phyloP scores from a whole-genome alignment of 2,329 filamentous ascomycete species.

The Diaporthe velutina region DNA sequence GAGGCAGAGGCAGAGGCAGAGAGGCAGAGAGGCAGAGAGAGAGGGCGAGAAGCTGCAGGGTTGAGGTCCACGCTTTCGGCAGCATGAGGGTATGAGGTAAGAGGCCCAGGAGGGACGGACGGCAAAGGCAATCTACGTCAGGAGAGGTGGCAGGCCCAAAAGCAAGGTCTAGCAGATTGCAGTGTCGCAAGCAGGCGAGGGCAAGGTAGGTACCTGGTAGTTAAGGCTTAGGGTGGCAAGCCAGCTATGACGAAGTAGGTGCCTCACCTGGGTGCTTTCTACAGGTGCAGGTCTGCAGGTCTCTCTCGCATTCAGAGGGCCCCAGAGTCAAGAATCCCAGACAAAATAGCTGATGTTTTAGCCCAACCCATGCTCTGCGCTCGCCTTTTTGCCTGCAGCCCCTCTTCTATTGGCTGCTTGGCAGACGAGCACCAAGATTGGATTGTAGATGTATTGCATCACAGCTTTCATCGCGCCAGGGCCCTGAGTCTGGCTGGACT shows the following conservation, averaged over 20 bases:
- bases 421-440: neutral
- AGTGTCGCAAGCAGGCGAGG: slow-evolving; percentile 15
- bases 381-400: neutral
- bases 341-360: neutral
- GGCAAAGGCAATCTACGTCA: neutral
- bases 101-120: neutral
- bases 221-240: slow-evolving; percentile 32
- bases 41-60: too few species aligned
- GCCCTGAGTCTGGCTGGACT: neutral
- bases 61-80: slow-evolving; percentile 7
- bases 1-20: neutral
- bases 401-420: neutral
- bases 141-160: neutral
- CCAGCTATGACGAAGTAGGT: slow-evolving; percentile 38
- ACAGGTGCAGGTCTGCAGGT: neutral
- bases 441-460: neutral
- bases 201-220: slow-evolving; percentile 2
- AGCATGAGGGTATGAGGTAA: slow-evolving; percentile 31
- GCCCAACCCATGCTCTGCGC: neutral
- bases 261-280: too few species aligned
- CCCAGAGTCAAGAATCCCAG: too few species aligned
- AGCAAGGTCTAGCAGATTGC: slow-evolving; percentile 31
- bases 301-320: too few species aligned
- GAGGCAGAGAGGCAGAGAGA: neutral
- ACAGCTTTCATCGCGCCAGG: neutral